These are phyloP conservation scores for Dendrothele bispora DNA, from an alignment of 768 basidiomycete genomes.

Conservation along the genomic window DNA sequence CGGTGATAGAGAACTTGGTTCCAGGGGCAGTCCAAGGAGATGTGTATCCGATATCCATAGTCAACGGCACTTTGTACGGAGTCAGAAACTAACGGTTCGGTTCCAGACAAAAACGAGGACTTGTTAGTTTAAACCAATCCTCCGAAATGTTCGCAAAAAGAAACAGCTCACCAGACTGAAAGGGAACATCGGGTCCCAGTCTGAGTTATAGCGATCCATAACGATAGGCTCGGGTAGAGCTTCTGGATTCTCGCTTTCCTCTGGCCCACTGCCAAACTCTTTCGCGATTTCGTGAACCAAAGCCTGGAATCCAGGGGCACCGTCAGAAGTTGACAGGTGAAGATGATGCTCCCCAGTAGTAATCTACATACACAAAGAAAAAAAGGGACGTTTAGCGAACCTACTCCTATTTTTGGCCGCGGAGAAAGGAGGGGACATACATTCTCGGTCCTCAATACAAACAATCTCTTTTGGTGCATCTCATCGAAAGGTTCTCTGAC, in stretches of 20 bases:
- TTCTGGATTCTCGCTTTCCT: too few species aligned
- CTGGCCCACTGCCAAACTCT: conserved; percentile 49
- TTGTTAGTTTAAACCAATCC: too few species aligned
- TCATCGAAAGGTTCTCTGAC: conserved; percentile 67
- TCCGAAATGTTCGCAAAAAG: neutral
- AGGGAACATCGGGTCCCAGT: conserved; percentile 88
- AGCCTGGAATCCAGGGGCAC: conserved; percentile 69
- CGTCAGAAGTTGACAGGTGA: conserved; percentile 82
- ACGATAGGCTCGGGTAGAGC: conserved; percentile 42
- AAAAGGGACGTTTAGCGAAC: neutral
- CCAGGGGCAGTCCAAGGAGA: conserved; percentile 45
- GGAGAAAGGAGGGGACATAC: conserved; percentile 52
- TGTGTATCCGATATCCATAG: conserved; percentile 44
- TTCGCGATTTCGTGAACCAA: conserved; percentile 63
- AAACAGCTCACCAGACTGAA: conserved; percentile 64
- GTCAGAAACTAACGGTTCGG: too few species aligned
- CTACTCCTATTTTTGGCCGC: neutral
- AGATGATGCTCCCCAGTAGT: conserved; percentile 70
- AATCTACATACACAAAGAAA: conserved; percentile 42
- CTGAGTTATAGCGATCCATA: conserved; percentile 77
- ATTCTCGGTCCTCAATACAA: conserved; percentile 83
- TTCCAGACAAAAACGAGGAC: too few species aligned
- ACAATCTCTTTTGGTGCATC: conserved; percentile 86
- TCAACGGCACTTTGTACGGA: conserved; percentile 76
- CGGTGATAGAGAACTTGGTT: conserved; percentile 51